Conservation (phyloP, 2,329 filamentous ascomycete species). For the Trichoderma atrobrunneum region DNA sequence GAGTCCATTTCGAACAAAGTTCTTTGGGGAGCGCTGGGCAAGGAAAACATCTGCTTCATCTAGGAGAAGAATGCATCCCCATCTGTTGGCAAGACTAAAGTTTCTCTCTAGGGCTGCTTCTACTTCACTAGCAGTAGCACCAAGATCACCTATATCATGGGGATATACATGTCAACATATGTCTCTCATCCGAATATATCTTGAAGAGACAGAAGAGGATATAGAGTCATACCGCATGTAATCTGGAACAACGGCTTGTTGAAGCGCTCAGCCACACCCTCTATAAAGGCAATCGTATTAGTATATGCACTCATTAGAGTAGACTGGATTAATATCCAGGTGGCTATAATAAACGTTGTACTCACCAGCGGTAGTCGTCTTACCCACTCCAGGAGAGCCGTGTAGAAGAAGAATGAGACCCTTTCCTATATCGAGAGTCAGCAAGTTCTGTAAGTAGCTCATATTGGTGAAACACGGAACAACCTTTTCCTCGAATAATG, state of each 20-base stretch:
- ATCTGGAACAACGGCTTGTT: conserved; percentile 28
- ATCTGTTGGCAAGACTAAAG: conserved; percentile 26
- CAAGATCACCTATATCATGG: conserved; percentile 19
- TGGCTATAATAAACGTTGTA: not conserved
- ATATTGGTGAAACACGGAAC: not conserved
- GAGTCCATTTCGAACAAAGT: conserved; percentile 32
- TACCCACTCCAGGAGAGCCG: conserved; percentile 34
- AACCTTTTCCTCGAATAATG: conserved; percentile 13
- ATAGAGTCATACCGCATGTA: conserved; percentile 19
- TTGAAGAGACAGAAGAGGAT: not conserved
- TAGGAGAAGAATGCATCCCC: conserved; percentile 29
- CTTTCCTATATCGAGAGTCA: conserved; percentile 23
- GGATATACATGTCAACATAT: not conserved
- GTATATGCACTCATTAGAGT: not conserved
- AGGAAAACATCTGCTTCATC: conserved; percentile 34
- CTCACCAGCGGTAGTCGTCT: conserved; percentile 31
- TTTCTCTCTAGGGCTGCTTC: conserved; percentile 36
- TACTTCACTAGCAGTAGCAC: not conserved
- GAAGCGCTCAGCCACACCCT: conserved; percentile 24
- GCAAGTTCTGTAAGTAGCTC: rapidly evolving
- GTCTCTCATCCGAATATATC: too few relatives aligned
- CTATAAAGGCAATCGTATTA: not conserved
- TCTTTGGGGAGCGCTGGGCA: conserved; percentile 22
- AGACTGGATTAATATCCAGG: rapidly evolving
- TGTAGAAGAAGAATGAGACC: conserved; percentile 34